Conservation (phyloP, 768 basidiomycete genomes). For the Phlebiopsis gigantea region DNA sequence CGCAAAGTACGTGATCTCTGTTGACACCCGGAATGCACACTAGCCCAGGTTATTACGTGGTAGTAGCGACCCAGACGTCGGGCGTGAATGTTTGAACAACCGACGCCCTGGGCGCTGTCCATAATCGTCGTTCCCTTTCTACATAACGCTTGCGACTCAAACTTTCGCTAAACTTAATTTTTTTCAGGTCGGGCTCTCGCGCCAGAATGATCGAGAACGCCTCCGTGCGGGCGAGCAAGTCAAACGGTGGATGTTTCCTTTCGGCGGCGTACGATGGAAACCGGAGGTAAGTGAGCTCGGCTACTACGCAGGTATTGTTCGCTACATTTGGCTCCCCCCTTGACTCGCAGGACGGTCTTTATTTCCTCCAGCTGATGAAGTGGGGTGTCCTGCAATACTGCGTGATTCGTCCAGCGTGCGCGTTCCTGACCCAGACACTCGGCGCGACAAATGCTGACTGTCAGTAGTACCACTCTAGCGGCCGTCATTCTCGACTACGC, state of each 20-base stretch:
- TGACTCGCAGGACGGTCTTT: constrained; percentile 48
- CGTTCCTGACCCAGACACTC: background rate
- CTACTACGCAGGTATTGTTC: constrained; percentile 6
- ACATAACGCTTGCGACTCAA: background rate
- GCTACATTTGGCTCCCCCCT: background rate
- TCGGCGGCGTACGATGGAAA: constrained; percentile 58
- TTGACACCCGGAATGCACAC: background rate
- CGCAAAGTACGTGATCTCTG: constrained; percentile 28
- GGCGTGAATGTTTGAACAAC: background rate
- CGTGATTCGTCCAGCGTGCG: constrained; percentile 55
- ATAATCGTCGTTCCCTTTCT: background rate
- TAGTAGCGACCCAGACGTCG: too few species aligned
- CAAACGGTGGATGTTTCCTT: constrained; percentile 65
- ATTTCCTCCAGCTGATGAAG: constrained; percentile 71
- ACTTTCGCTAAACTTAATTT: background rate
- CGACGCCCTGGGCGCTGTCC: background rate
- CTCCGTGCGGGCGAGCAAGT: constrained; percentile 38
- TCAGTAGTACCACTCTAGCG: constrained; percentile 45
- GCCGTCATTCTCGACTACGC: constrained; percentile 59
- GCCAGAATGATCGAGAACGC: constrained; percentile 43
- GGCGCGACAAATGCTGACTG: background rate
- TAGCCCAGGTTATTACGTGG: background rate
- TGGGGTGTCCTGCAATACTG: constrained; percentile 75
- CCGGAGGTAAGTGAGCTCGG: constrained; percentile 40
- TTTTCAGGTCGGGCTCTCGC: constrained; percentile 43